Percentiles rank a stretch among this genome's conserved stretches.
phyloP scores from a whole-genome alignment of 176 grass and related monocot genomes.

The Hordeum vulgare region MorexV3_pseudomolecules_assembly NC_058520.1:498995522-498996021 shows the following conservation, averaged over 20 bases:
- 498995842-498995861: background rate
- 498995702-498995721: background rate
- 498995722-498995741: background rate
- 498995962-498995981: constrained; percentile 89
- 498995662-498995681: background rate
- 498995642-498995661: background rate
- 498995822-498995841: background rate
- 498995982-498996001: constrained; percentile 91
- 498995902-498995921: constrained; percentile 88
- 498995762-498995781: background rate
- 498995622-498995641: background rate
- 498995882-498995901: constrained; percentile 79
- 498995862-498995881: constrained; percentile 50
- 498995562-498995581: background rate
- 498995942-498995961: constrained; percentile 71
- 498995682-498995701: background rate
- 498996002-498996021: constrained; percentile 96
- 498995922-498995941: constrained; percentile 69
- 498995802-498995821: background rate
- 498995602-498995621: constrained; percentile 3
- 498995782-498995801: background rate
- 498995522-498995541: too few relatives aligned
- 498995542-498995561: too few relatives aligned
- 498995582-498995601: background rate
- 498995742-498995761: background rate